Evolutionary conservation across 2,329 filamentous ascomycete genomes (phyloP), one percentile per base, ranked within the genome.

Genomic region (Tetracladium maxilliforme): DNA sequence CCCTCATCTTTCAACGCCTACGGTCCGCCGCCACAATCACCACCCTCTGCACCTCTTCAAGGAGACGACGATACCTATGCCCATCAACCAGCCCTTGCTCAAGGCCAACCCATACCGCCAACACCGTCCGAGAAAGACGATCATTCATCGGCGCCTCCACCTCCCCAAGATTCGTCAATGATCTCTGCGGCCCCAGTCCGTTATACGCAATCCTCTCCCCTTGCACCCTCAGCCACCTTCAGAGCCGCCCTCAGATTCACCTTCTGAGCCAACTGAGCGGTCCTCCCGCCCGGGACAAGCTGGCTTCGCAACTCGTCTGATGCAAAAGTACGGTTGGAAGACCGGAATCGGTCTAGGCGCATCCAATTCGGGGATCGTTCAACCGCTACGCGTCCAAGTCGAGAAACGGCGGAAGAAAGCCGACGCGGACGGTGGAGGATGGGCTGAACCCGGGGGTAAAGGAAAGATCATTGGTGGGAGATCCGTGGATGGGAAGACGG

Each of bases 281-380:
- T 75, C 74, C 21, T 68, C 58, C 29, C 70, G 74, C 4, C 83
- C 84, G 0, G 82, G 83, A 10, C 80, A 92, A 48, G 68, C 73
- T 35, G 80, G 76, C 25, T 93, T 93, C 48, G 90, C 83, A 1
- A 70, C 84, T 36, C 77, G 84, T 17, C 67, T 95, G 28, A 83
- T 98, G 71, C 68, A 71, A 32, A 95, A 94, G 47, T 90, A 93
- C 52, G 90, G 90, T 28, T 95, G 86, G 81, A 76, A 73, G 18
- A 77, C 86, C 42, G 90, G 90, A 14, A 67, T 76, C 33, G 90
- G 90, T 12, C 69, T 98, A 4, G 90, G 90, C 36, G 84, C 82
- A 10, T 68, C 75, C 33, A 72, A 71, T 16, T 71, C 73, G 14
- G 90, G 90, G 32, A 94, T 98, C 39, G 64, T 82, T 27, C 81